Evolutionary conservation across 2,329 filamentous ascomycete genomes (phyloP), one percentile per base, ranked within the genome.

Genomic region (Acrodontium crateriforme): DNA sequence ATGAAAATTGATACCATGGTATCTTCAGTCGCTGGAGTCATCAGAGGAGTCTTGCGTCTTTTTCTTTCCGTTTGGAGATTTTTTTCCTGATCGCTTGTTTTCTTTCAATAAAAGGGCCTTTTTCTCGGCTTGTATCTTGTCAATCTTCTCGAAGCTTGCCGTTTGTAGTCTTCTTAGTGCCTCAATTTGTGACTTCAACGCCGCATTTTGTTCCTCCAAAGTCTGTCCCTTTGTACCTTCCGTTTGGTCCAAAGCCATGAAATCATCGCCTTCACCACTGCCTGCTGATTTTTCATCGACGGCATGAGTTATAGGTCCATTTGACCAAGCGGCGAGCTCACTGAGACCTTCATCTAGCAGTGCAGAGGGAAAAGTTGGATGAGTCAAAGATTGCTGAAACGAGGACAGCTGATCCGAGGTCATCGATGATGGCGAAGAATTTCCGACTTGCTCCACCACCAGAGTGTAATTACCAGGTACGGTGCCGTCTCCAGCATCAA

Each of bases 381-480:
- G 58, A 16, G 49, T 50, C 16, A 65, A 48, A 9, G 59, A 56
- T 25, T 50, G 42, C 23, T 57, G 41, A 34, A 64, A 62, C 4
- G 30, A 27, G 3, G 41, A 39, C 1, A 32, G 35, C 9, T 38
- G 43, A 28, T 41, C 44, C 21, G 33, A 34, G 6, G 30, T 23
- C n/a, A n/a, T n/a, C n/a, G n/a, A n/a, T n/a, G n/a, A n/a, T n/a
- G n/a, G n/a, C 25, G 35, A 19, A 43, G 38, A 6, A 32, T 37
- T 29, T 40, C 43, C 6, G 9, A 52, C 60, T n/a, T 84, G 58
- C 49, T 81, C 75, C 9, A 72, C 60, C 10, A 65, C 74, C 35
- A 82, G 63, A 3, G 65, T 67, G 47, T 85, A 83, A 37, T 65
- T 68, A 20, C 69, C 62, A 35, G 62, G 61, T 6, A 64, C 51